These are phyloP conservation scores for Psilocybe cubensis DNA, from an alignment of 768 basidiomycete species.

Conservation along the genomic window DNA sequence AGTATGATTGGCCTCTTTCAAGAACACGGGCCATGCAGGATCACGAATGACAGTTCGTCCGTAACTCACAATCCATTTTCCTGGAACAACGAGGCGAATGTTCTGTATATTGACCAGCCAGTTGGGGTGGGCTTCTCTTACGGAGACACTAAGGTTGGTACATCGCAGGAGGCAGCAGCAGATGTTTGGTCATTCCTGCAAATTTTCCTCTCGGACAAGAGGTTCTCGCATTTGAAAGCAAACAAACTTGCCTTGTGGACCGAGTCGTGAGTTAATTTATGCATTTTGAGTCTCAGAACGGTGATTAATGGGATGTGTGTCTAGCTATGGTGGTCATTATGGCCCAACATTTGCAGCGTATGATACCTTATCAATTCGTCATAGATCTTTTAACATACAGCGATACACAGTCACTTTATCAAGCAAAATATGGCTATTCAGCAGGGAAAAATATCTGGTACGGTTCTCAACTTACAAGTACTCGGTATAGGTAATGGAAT, in stretches of 20 bases:
- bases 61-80: conserved; percentile 56
- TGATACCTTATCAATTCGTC: no score
- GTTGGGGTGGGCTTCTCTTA: conserved; percentile 69
- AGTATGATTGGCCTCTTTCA: conserved; percentile 70
- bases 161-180: conserved; percentile 54
- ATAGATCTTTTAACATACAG: no score
- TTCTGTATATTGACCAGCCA: conserved; percentile 67
- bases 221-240: conserved; percentile 49
- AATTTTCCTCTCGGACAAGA: conserved; percentile 58
- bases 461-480: conserved; percentile 58
- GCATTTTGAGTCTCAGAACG: background rate
- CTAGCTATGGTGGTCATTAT: conserved; percentile 72
- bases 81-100: conserved; percentile 61
- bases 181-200: conserved; percentile 69
- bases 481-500: conserved; percentile 67
- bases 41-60: conserved; percentile 52
- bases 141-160: conserved; percentile 50
- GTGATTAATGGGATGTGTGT: background rate
- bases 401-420: conserved; percentile 48
- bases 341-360: conserved; percentile 67
- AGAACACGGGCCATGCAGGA: conserved; percentile 77
- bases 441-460: conserved; percentile 44
- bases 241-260: conserved; percentile 64
- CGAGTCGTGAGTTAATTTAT: conserved; percentile 47
- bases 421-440: conserved; percentile 60